Evolutionary conservation across 2,329 filamentous ascomycete species (phyloP).

Genomic region (Knufia fluminis): DNA sequence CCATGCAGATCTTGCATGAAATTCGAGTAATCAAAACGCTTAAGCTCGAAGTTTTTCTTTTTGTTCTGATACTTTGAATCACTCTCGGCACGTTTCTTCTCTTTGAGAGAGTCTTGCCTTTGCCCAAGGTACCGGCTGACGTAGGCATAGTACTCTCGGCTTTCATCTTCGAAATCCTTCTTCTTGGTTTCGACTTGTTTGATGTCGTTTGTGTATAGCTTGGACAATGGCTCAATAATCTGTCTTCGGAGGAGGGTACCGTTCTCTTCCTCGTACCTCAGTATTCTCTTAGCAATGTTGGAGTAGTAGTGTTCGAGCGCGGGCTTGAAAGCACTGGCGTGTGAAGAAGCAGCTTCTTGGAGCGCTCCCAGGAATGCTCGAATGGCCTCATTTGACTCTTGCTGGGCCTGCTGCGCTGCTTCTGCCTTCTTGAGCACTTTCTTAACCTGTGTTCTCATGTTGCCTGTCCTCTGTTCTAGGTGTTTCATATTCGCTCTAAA

Average conservation of each 20-base stretch:
- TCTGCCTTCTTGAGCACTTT: slow-evolving; percentile 93
- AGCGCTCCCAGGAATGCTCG: slow-evolving; percentile 74
- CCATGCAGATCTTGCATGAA: slow-evolving; percentile 99
- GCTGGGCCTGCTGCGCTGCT: slow-evolving; percentile 69
- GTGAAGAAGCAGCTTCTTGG: slow-evolving; percentile 77
- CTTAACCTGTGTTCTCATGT: slow-evolving; percentile 90
- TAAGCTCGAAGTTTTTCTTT: slow-evolving; percentile 88
- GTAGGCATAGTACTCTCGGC: slow-evolving; percentile 95
- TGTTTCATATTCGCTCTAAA: slow-evolving; percentile 97
- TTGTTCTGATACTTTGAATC: slow-evolving; percentile 95
- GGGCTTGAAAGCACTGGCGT: slow-evolving; percentile 92
- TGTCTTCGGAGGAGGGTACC: slow-evolving; percentile 76
- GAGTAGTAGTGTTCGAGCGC: slow-evolving; percentile 97
- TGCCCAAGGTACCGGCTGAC: slow-evolving; percentile 94
- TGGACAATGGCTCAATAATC: slow-evolving; percentile 87
- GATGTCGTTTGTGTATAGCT: slow-evolving; percentile 89
- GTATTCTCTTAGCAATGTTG: slow-evolving; percentile 85
- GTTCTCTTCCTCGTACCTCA: slow-evolving; percentile 78
- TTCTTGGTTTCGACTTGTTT: slow-evolving; percentile 96
- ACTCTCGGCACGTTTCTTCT: slow-evolving; percentile 91
- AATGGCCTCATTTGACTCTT: slow-evolving; percentile 77
- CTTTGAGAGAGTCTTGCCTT: slow-evolving; percentile 87
- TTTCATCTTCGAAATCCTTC: slow-evolving; percentile 96
- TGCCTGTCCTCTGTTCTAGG: slow-evolving; percentile 90
- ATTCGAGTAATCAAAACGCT: slow-evolving; percentile 95